These are phyloP conservation scores for Chlorella sp. DNA, from an alignment of 139 green algal species.

Conservation along the genomic window DNA sequence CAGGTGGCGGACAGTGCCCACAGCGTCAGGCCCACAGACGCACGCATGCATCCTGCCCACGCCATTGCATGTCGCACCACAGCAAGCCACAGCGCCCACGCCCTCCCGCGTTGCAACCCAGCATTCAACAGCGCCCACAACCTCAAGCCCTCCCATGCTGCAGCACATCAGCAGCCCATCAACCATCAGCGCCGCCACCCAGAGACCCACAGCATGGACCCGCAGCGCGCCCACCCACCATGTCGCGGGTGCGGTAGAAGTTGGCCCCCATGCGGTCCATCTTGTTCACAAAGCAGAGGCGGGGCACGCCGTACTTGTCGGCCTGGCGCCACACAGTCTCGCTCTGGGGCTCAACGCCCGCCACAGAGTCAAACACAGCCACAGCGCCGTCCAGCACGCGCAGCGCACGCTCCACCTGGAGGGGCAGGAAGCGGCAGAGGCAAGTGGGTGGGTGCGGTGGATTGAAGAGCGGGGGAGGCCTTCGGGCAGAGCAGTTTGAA, in stretches of 20 bases:
- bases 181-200: too few species aligned
- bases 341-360: slow-evolving; percentile 97
- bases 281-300: slow-evolving; percentile 99
- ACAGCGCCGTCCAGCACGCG: slow-evolving; percentile 98
- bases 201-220: too few species aligned
- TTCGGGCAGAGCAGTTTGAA: too few species aligned
- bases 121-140: too few species aligned
- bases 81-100: too few species aligned
- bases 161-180: background rate
- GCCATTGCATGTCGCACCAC: too few species aligned
- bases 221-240: slow-evolving; percentile 67
- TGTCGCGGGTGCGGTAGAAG: slow-evolving; percentile 88
- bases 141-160: too few species aligned
- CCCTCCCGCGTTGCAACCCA: too few species aligned
- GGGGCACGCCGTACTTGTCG: slow-evolving; percentile 97
- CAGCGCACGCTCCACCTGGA: slow-evolving; percentile 97
- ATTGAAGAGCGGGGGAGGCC: background rate
- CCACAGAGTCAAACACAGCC: slow-evolving; percentile 95
- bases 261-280: slow-evolving; percentile 99
- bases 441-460: background rate
- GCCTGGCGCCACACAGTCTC: slow-evolving; percentile 99
- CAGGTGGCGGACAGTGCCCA: too few species aligned
- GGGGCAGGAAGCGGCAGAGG: background rate
- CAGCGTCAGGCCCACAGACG: background rate
- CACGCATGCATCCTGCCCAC: too few species aligned